These are phyloP conservation scores for Chlorella sp. DNA, from an alignment of 139 green algal species.

Conservation along the genomic window DNA sequence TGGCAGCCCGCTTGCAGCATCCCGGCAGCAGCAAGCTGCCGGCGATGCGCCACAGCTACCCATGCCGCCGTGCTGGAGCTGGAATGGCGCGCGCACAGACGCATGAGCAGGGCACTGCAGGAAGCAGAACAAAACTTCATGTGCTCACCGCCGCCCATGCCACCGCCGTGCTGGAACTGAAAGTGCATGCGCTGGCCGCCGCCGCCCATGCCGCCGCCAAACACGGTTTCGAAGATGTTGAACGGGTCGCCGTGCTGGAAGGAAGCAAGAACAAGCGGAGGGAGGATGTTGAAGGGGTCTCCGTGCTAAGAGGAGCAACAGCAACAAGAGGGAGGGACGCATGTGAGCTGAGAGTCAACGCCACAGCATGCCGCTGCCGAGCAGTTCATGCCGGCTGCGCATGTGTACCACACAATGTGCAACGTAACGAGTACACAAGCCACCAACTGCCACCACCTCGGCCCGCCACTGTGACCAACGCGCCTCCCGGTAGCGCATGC, in stretches of 20 bases:
- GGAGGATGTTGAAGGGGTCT: neutral
- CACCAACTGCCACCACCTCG: too few species aligned
- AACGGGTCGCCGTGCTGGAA: constrained; percentile 70
- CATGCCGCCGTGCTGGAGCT: constrained; percentile 8
- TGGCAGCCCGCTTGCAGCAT: neutral
- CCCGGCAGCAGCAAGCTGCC: neutral
- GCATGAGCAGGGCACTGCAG: too few species aligned
- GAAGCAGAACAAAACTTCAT: too few species aligned
- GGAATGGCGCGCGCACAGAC: too few species aligned
- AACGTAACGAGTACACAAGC: too few species aligned
- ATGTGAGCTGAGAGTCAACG: neutral
- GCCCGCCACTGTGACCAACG: too few species aligned
- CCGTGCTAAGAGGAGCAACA: too few species aligned
- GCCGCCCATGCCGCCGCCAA: constrained; percentile 59
- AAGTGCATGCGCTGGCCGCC: constrained; percentile 44
- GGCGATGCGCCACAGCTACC: constrained; percentile 21
- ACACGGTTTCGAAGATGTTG: constrained; percentile 86
- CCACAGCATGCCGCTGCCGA: neutral
- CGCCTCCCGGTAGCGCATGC: neutral
- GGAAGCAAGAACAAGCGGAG: neutral
- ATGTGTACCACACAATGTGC: too few species aligned
- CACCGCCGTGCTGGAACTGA: constrained; percentile 45
- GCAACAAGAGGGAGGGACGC: too few species aligned
- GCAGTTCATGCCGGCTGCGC: neutral
- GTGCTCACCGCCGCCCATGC: constrained; percentile 40